Evolutionary conservation across 192 early-diverging fungal species (phyloP), one percentile per base, ranked within the genome.

Genomic region (Kappamyces sp.): DNA sequence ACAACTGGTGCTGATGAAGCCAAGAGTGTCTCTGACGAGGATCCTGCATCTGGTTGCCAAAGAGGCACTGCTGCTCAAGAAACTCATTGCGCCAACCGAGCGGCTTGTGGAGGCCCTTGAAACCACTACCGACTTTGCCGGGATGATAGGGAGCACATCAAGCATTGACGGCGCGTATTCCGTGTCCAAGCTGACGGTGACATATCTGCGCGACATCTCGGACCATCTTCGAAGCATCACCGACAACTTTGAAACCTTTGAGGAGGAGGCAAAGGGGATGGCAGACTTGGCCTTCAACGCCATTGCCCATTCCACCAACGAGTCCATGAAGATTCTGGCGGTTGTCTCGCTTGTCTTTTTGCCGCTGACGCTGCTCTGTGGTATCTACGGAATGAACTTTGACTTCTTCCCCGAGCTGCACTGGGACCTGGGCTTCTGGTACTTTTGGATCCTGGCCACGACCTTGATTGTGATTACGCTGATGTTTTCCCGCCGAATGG

Each of bases 331-430:
- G 64, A 72, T 67, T 0, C 52, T 73, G 4, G 58, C 71, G 10
- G 32, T 73, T 32, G 51, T 67, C 1, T 62, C 60, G 12, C 48
- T 71, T 4, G 15, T 73, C 5, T 73, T 73, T 50, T 61, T 73
- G 23, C 71, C 71, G 2, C 51, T 67, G 9, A 68, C 59, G 5
- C 71, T 73, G 47, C 48, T 73, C 51, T 61, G 61, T 9, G 71
- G 71, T 12, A 61, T 72, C 13, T 73, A 65, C 52, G 71, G 71
- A 39, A 73, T 71, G 68, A 73, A 73, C 51, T 73, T 73, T 58
- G 71, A 73, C 9, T 38, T 58, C 40, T 73, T 73, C 35, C 60
- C 60, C 6, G 60, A 61, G 35, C 33, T 61, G 43, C 40, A 57
- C 10, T 49, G 23, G 9, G 55, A 57, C 8, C 6, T 47, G 55